Evolutionary conservation across 257 asterid species (phyloP), one percentile per base, ranked within the genome.

Genomic region (Plantago ovata): DNA sequence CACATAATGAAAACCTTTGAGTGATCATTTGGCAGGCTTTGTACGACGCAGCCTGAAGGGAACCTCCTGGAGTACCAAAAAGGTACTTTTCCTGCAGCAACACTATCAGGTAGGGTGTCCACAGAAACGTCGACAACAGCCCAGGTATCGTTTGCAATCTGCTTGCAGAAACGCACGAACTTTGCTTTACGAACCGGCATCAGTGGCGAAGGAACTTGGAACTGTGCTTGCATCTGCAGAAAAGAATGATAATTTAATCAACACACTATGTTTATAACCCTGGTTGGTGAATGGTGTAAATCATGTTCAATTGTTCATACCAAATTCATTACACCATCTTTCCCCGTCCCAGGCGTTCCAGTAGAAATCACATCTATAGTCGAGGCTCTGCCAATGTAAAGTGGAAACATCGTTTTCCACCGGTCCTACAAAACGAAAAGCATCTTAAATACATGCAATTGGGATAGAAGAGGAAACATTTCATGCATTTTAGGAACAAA

Each of bases 161-260:
- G 94, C 81, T 87, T 87, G 77, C 94, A 84, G 75, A 81, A 87
- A 28, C 98, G 91, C 46, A 91, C 65, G 77, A 84, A 87, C 67
- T 81, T 84, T 57, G 71, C 68, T 64, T 62, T 74, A 23, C 89
- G 94, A 21, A 70, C 61, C 14, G 89, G 89, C 43, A 85, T 87
- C 71, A 84, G 51, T 18, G 92, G 85, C n/a, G 96, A 84, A 61
- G 77, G 79, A 63, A 81, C 63, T 75, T 87, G 96, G 81, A 91
- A 79, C 72, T 91, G 94, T 0, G 89, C 86, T 55, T 87, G 87
- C 82, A 91, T 83, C 96, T 91, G 71, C 16, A 43, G 67, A 41
- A n/a, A 15, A 23, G 55, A 69, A 41, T 23, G n/a, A 15, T 2
- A 8, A 71, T 22, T 22, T 28, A 9, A 38, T 9, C 20, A 19